These are phyloP conservation scores for Tricholoma furcatifolium DNA, from an alignment of 768 basidiomycete genomes.

Conservation along the genomic window DNA sequence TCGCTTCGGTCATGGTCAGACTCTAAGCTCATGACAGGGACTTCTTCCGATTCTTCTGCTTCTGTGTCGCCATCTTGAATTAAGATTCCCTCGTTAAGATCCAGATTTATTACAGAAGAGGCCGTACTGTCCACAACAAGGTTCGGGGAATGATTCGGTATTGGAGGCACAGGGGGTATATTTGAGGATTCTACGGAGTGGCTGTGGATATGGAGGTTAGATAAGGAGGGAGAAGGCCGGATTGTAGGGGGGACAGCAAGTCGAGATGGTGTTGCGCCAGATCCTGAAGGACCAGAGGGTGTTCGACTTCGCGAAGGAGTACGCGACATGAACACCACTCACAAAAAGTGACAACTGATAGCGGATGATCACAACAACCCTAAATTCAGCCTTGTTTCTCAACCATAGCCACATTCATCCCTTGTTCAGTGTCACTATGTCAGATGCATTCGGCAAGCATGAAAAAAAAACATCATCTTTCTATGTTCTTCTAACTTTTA, in stretches of 20 bases:
- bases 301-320: slow-evolving; percentile 21
- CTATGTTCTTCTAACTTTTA: no score
- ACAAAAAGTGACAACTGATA: no score
- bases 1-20: slow-evolving; percentile 40
- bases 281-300: slow-evolving; percentile 14
- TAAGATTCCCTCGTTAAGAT: slow-evolving; percentile 66
- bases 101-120: slow-evolving; percentile 69
- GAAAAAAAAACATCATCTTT: no score
- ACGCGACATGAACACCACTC: slow-evolving; percentile 23
- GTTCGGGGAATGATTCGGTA: slow-evolving; percentile 24
- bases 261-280: slow-evolving; percentile 46
- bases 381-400: no score
- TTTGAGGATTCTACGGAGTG: slow-evolving; percentile 37
- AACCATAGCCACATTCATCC: no score
- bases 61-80: slow-evolving; percentile 71
- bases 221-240: slow-evolving; percentile 53
- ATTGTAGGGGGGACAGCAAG: slow-evolving; percentile 50
- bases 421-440: no score
- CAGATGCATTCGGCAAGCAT: no score
- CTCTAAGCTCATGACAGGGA: slow-evolving; percentile 40
- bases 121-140: slow-evolving; percentile 59
- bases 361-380: no score
- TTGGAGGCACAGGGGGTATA: slow-evolving; percentile 28
- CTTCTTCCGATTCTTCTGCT: slow-evolving; percentile 52
- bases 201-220: slow-evolving; percentile 56